Conservation (phyloP, 768 basidiomycete genomes). For the Collybia sordida region DNA sequence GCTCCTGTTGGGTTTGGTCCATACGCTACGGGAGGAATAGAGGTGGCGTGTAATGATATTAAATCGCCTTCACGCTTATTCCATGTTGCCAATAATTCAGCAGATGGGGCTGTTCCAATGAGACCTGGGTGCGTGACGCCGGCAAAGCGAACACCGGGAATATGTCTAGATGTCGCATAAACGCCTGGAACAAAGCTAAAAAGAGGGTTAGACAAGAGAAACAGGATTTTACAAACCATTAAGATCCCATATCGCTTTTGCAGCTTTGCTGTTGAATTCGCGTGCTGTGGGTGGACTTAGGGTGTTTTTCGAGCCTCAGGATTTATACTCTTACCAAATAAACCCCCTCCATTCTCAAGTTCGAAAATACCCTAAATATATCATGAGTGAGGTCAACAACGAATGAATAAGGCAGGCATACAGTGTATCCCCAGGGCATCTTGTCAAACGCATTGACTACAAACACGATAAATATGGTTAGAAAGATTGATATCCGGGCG, state of each 20-base stretch:
- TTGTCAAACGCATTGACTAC: conserved; percentile 66
- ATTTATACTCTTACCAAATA: conserved; percentile 49
- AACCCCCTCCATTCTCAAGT: conserved; percentile 68
- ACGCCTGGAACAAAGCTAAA: conserved; percentile 39
- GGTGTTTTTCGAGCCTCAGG: neutral
- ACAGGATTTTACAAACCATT: conserved; percentile 39
- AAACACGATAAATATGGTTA: neutral
- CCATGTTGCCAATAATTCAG: conserved; percentile 73
- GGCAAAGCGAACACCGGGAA: conserved; percentile 78
- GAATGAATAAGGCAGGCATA: conserved; percentile 20
- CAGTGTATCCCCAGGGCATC: conserved; percentile 84
- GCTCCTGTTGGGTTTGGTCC: conserved; percentile 58
- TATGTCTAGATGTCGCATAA: conserved; percentile 72
- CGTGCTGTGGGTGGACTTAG: conserved; percentile 33
- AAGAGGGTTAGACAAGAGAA: neutral
- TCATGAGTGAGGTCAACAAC: neutral
- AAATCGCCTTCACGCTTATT: conserved; percentile 68
- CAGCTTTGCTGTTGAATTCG: conserved; percentile 69
- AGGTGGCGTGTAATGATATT: conserved; percentile 49
- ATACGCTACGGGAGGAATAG: conserved; percentile 66
- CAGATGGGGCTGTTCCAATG: conserved; percentile 75
- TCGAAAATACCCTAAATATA: conserved; percentile 67
- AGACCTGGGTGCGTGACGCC: conserved; percentile 77
- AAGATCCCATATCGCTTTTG: conserved; percentile 83
- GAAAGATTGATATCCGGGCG: neutral